A percentile compares a stretch with the other conserved stretches of the same genome.
phyloP scores from a whole-genome alignment of 202 grass and related monocot species.

The Digitaria exilis region DNA sequence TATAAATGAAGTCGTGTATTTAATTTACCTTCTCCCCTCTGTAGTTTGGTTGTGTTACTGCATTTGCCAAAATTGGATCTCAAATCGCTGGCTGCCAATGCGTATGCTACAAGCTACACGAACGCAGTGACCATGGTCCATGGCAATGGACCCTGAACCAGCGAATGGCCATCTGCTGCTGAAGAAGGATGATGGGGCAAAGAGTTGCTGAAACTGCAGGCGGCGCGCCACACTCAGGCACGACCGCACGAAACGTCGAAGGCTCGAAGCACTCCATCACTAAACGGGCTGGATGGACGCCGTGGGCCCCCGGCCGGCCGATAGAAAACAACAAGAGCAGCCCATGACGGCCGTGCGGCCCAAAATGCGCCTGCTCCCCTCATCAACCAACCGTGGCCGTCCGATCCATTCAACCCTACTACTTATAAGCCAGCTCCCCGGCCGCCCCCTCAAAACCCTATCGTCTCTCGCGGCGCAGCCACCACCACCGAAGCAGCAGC shows the following conservation, averaged over 20 bases:
- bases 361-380: neutral
- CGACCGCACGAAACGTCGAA: no score
- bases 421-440: constrained; percentile 37
- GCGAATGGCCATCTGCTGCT: no score
- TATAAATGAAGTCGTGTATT: no score
- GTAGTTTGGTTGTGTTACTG: neutral
- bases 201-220: no score
- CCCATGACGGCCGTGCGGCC: neutral
- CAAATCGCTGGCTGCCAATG: neutral
- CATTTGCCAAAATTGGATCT: neutral
- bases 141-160: neutral
- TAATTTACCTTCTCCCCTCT: neutral
- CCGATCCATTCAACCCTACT: constrained; percentile 32
- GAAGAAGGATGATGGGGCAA: no score
- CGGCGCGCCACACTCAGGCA: no score
- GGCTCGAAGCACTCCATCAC: neutral
- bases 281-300: neutral
- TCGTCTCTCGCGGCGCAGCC: constrained; percentile 39
- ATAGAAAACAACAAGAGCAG: neutral
- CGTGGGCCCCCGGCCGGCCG: neutral
- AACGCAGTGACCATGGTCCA: no score
- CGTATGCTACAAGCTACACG: neutral
- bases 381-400: constrained; percentile 28
- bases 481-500: constrained; percentile 20
- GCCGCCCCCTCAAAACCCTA: constrained; percentile 46